These are phyloP conservation scores for Priceomyces carsonii DNA, from an alignment of 805 yeast species.

Conservation along the genomic window DNA sequence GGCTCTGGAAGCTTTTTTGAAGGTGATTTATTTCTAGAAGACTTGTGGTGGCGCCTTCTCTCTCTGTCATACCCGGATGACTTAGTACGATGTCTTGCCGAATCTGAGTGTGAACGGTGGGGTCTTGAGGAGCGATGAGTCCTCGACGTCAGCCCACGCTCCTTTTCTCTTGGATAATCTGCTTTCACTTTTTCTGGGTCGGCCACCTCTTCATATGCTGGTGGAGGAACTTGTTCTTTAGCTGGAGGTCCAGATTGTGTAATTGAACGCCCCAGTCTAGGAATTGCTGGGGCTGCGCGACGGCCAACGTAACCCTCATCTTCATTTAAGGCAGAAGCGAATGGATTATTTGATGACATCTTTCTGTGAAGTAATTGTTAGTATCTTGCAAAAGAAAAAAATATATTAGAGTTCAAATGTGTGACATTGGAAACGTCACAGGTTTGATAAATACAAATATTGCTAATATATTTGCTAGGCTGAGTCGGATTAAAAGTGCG, in stretches of 20 bases:
- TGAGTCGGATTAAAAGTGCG: too few relatives aligned
- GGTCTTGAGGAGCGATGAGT: constrained; percentile 14
- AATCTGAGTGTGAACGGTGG: constrained; percentile 19
- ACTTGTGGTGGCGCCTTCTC: constrained; percentile 16
- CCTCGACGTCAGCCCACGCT: constrained; percentile 17
- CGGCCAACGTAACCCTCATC: constrained; percentile 38
- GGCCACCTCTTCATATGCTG: constrained; percentile 71
- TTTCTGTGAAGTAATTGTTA: constrained; percentile 19
- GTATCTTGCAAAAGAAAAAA: constrained; percentile 7
- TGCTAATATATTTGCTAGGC: constrained; percentile 6
- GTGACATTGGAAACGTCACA: too few relatives aligned
- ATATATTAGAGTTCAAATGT: too few relatives aligned
- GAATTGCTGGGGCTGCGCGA: constrained; percentile 37
- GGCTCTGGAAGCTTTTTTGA: constrained; percentile 42
- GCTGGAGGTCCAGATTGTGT: constrained; percentile 34
- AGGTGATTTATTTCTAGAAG: constrained; percentile 31
- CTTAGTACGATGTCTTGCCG: constrained; percentile 16
- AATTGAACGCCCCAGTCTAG: constrained; percentile 10
- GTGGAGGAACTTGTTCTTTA: constrained; percentile 45
- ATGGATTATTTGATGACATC: constrained; percentile 55
- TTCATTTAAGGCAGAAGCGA: constrained; percentile 46
- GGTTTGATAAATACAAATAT: too few relatives aligned
- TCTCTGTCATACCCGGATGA: constrained; percentile 15
- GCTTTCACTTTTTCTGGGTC: constrained; percentile 41
- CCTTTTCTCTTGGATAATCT: constrained; percentile 58